Conservation (phyloP, 1,139 yeast genomes). For the Komagataea norvegica region DNA sequence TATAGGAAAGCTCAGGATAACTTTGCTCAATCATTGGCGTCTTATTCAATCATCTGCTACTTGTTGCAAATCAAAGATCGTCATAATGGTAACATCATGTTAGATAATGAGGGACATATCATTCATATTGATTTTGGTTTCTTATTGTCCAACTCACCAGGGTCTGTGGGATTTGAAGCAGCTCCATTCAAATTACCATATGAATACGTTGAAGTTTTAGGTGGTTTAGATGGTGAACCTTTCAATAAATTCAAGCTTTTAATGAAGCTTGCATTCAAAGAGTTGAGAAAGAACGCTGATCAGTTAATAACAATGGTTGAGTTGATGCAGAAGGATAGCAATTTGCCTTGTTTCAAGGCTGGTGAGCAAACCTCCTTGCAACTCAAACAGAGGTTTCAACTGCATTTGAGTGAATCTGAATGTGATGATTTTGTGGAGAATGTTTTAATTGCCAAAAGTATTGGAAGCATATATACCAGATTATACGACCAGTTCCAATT, state of each 20-base stretch:
- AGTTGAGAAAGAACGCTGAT: conserved; percentile 65
- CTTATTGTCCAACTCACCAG: conserved; percentile 87
- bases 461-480: conserved; percentile 87
- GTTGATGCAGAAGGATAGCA: conserved; percentile 87
- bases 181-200: conserved; percentile 91
- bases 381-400: conserved; percentile 73
- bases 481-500: conserved; percentile 92
- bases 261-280: conserved; percentile 68
- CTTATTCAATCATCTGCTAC: conserved; percentile 85
- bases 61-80: conserved; percentile 89
- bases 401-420: conserved; percentile 68
- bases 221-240: conserved; percentile 61
- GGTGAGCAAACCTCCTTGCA: conserved; percentile 81
- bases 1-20: conserved; percentile 74
- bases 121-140: conserved; percentile 96
- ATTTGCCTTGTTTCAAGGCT: conserved; percentile 83
- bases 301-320: conserved; percentile 79
- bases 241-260: conserved; percentile 56
- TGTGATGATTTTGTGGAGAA: conserved; percentile 73
- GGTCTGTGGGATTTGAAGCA: conserved; percentile 93
- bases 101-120: conserved; percentile 91
- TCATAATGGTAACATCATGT: conserved; percentile 93
- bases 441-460: conserved; percentile 67
- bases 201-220: conserved; percentile 84
- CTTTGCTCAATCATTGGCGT: conserved; percentile 80